A percentile compares a stretch with the other conserved stretches of the same genome.
These are phyloP conservation scores for Lichtheimia hyalospora DNA, from an alignment of 371 early-diverging fungal genomes.

Conservation along the genomic window DNA sequence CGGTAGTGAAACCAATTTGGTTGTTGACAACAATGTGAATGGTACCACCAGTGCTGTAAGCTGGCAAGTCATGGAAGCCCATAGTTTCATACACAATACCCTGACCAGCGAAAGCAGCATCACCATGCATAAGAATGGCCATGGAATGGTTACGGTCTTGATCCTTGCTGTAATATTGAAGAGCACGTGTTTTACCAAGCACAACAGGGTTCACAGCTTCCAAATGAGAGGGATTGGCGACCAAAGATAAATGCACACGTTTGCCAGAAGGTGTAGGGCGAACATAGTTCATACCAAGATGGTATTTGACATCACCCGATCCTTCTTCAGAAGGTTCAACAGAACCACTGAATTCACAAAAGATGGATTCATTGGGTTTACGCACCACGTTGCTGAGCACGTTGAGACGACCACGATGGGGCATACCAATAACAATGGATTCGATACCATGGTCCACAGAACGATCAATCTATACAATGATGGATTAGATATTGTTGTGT, in stretches of 20 bases:
- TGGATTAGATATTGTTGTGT: neutral
- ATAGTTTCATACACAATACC: conserved; percentile 97
- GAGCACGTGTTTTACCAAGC: conserved; percentile 93
- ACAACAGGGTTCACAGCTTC: conserved; percentile 98
- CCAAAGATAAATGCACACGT: conserved; percentile 93
- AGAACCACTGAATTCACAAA: conserved; percentile 91
- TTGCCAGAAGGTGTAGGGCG: conserved; percentile 95
- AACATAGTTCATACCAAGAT: conserved; percentile 95
- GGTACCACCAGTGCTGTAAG: conserved; percentile 95
- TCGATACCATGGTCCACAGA: conserved; percentile 93
- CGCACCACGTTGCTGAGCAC: conserved; percentile 96
- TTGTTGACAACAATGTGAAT: conserved; percentile 98
- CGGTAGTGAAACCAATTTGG: conserved; percentile 98
- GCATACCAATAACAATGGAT: conserved; percentile 96
- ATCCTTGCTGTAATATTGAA: conserved; percentile 92
- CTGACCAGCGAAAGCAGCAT: conserved; percentile 97
- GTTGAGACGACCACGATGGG: conserved; percentile 97
- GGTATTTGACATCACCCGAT: conserved; percentile 98
- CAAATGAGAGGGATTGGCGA: conserved; percentile 97
- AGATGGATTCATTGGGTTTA: conserved; percentile 97
- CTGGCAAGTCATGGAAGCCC: conserved; percentile 92
- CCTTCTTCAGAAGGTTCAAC: conserved; percentile 83
- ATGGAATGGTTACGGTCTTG: conserved; percentile 77
- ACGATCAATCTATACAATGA: conserved; percentile 74
- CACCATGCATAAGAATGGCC: conserved; percentile 95